phyloP scores from a whole-genome alignment of 2,329 filamentous ascomycete species.

The Metarhizium robertsii region DNA sequence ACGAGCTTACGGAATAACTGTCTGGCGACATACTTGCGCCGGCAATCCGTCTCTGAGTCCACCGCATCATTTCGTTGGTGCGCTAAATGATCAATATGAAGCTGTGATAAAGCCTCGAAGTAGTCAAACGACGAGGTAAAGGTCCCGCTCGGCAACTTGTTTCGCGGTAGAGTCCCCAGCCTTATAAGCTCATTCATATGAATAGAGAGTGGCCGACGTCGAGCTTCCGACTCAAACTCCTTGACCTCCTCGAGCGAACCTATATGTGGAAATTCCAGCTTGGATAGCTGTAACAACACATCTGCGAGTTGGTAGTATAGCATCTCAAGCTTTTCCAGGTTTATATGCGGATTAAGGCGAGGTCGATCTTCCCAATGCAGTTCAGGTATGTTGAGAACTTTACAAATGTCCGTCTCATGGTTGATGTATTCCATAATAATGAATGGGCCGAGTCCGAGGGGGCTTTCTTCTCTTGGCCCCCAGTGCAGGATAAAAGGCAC shows the following conservation, averaged over 20 bases:
- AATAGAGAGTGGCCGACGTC: slow-evolving; percentile 11
- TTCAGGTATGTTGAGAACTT: background rate
- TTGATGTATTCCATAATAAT: slow-evolving; percentile 10
- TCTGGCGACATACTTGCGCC: slow-evolving; percentile 22
- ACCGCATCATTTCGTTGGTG: slow-evolving; percentile 29
- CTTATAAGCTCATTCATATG: slow-evolving; percentile 4
- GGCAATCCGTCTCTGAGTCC: slow-evolving; percentile 17
- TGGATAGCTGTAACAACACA: slow-evolving; percentile 4
- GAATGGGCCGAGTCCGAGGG: slow-evolving; percentile 6
- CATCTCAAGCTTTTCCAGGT: background rate
- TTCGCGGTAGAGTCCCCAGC: background rate
- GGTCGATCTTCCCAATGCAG: background rate
- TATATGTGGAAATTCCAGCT: background rate
- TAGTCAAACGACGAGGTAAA: background rate
- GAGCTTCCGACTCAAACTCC: slow-evolving; percentile 12
- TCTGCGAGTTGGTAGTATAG: slow-evolving; percentile 1
- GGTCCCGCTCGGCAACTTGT: background rate
- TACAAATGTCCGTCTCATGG: slow-evolving; percentile 3
- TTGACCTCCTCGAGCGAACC: background rate
- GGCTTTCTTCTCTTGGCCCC: slow-evolving; percentile 8
- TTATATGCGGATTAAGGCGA: background rate
- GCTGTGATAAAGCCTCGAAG: background rate
- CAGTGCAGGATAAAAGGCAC: slow-evolving; percentile 8
- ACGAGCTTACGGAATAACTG: slow-evolving; percentile 15
- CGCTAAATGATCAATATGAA: slow-evolving; percentile 3